Conservation (phyloP, 805 yeast species). For the Starmerella vaccinii region DNA sequence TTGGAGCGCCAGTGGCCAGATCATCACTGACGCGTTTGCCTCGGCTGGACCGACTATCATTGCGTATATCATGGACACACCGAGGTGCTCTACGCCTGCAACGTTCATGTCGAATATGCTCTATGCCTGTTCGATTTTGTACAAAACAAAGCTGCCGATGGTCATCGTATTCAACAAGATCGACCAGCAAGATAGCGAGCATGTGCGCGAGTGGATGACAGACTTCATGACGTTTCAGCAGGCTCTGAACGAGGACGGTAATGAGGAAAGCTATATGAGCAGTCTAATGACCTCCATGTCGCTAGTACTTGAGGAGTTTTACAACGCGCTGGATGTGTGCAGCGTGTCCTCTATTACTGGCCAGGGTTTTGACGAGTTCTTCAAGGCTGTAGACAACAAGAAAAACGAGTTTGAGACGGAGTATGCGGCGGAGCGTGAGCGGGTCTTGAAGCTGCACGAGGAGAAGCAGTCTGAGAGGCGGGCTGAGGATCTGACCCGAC, state of each 20-base stretch:
- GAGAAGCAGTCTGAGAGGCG: slow-evolving; percentile 63
- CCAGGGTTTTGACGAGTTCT: slow-evolving; percentile 82
- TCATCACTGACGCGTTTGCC: slow-evolving; percentile 93
- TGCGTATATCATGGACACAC: slow-evolving; percentile 94
- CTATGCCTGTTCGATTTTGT: slow-evolving; percentile 92
- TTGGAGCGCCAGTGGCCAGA: slow-evolving; percentile 97
- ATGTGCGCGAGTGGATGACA: slow-evolving; percentile 94
- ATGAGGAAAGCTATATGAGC: slow-evolving; percentile 83
- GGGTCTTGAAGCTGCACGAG: slow-evolving; percentile 64
- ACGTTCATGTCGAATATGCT: slow-evolving; percentile 98
- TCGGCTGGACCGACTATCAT: slow-evolving; percentile 90
- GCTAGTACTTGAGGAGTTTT: slow-evolving; percentile 89
- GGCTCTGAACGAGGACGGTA: slow-evolving; percentile 47
- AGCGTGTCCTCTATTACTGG: slow-evolving; percentile 93
- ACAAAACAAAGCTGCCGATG: slow-evolving; percentile 95
- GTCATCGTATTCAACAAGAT: slow-evolving; percentile 91
- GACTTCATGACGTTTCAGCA: slow-evolving; percentile 76
- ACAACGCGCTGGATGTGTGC: slow-evolving; percentile 82
- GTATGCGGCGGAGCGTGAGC: slow-evolving; percentile 78
- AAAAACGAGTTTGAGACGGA: slow-evolving; percentile 76
- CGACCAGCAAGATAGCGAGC: slow-evolving; percentile 72
- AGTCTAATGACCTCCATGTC: slow-evolving; percentile 92
- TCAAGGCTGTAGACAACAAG: slow-evolving; percentile 74
- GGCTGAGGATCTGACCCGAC: slow-evolving; percentile 54
- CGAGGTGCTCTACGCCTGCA: slow-evolving; percentile 85